Percentiles rank a stretch among this genome's conserved stretches.
phyloP scores from a whole-genome alignment of 352 stramenopile species.

The Globisporangium cystogenes region DNA sequence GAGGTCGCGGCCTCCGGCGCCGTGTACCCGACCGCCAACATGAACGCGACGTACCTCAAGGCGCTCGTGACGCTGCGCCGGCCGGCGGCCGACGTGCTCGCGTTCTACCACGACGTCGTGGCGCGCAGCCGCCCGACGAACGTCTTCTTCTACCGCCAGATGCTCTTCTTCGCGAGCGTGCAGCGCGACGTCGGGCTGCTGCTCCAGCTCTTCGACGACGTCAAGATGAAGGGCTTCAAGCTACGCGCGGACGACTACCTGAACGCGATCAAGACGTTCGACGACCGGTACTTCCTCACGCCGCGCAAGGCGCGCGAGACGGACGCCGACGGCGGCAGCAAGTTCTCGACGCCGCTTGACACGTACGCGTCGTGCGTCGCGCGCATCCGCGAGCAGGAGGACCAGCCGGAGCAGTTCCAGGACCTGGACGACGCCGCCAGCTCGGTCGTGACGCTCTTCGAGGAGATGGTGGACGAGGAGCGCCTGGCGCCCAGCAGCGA shows the following conservation, averaged over 20 bases:
- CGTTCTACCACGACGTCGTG: constrained; percentile 39
- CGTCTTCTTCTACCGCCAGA: constrained; percentile 57
- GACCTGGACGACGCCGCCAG: constrained; percentile 25
- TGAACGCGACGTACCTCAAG: constrained; percentile 53
- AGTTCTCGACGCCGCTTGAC: constrained; percentile 27
- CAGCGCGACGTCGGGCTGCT: constrained; percentile 26
- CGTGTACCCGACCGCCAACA: constrained; percentile 58
- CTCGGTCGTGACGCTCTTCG: constrained; percentile 41
- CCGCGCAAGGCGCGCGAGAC: neutral
- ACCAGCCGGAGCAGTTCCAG: constrained; percentile 34
- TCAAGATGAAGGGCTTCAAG: constrained; percentile 68
- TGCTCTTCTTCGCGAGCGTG: constrained; percentile 37
- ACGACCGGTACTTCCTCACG: constrained; percentile 37
- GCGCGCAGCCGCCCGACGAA: constrained; percentile 36
- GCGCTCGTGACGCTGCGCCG: constrained; percentile 27
- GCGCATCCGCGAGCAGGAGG: constrained; percentile 34
- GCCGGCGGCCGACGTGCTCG: constrained; percentile 31
- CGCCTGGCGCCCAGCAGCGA: constrained; percentile 22
- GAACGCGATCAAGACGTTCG: constrained; percentile 39
- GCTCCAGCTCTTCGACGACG: constrained; percentile 39
- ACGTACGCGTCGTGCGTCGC: constrained; percentile 38
- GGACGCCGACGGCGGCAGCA: neutral
- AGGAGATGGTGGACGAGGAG: constrained; percentile 58
- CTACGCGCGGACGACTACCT: constrained; percentile 47
- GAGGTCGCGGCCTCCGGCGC: constrained; percentile 19